Conservation (phyloP, 192 early-diverging fungal genomes). For the Coemansia asiatica region DNA sequence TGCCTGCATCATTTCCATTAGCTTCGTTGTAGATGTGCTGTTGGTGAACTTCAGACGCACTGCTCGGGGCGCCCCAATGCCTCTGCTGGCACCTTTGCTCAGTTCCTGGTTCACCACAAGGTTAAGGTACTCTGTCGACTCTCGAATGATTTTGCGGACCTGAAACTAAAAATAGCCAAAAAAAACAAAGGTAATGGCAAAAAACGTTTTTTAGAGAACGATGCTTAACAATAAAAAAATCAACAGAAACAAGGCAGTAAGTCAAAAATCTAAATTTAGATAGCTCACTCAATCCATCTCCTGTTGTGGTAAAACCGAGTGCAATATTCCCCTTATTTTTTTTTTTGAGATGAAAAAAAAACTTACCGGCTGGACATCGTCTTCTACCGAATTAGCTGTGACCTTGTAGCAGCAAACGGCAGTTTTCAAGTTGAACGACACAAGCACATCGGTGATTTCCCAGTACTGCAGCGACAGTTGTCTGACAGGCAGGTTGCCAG, state of each 20-base stretch:
- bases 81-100: slow-evolving; percentile 14
- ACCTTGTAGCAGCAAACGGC: slow-evolving; percentile 49
- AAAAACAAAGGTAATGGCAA: slow-evolving; percentile 2
- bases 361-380: slow-evolving; percentile 28
- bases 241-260: no score
- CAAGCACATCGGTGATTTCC: slow-evolving; percentile 51
- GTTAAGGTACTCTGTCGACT: slow-evolving; percentile 45
- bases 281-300: no score
- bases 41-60: slow-evolving; percentile 36
- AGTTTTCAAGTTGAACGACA: slow-evolving; percentile 40
- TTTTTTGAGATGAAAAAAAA: slow-evolving; percentile 12
- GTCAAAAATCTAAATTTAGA: not conserved
- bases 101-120: slow-evolving; percentile 47
- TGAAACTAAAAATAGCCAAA: slow-evolving; percentile 30
- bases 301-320: slow-evolving; percentile 4
- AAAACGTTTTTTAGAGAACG: not conserved
- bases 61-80: slow-evolving; percentile 20
- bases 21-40: slow-evolving; percentile 23
- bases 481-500: slow-evolving; percentile 30
- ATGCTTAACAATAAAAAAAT: no score
- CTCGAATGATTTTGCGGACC: slow-evolving; percentile 39
- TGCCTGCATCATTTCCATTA: slow-evolving; percentile 27
- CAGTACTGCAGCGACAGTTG: slow-evolving; percentile 53
- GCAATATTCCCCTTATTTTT: no score
- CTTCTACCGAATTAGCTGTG: slow-evolving; percentile 16